Evolutionary conservation across 768 basidiomycete genomes (phyloP), one percentile per base, ranked within the genome.

Genomic region (Dioszegia crocea): DNA sequence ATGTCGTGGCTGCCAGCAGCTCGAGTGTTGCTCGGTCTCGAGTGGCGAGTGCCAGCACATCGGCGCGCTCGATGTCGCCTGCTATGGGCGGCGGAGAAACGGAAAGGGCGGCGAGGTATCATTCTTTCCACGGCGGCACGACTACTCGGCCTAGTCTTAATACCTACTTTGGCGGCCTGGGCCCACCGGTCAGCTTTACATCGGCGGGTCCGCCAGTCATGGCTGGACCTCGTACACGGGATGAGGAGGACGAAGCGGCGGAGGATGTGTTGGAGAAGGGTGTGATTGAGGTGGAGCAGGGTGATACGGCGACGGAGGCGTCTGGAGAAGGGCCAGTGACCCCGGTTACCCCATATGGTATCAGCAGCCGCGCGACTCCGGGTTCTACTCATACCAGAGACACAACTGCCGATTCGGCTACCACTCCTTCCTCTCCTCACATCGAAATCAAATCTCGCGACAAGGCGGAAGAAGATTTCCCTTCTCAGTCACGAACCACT

Each of bases 1-100:
- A 61, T 21, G 40, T 60, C 3, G 62, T 59, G 12, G 38, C 61
- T n/a, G 27, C 14, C 17, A 29, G 17, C 16, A 53, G 12, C 9
- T 24, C 36, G 17, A 53, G 38, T 40, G 2, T 40, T 8, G 51
- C 16, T 14, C 12, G 38, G 27, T 23, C 51, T 5, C 36, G 38
- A 8, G 14, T 4, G 3, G 26, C 51, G 8, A 23, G 51, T 3
- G 17, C 38, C 9, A 53, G 51, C 23, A 26, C 30, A 29, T 26
- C 51, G 24, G 33, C 36, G 1, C 36, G 38, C 16, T 24, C 30
- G 3, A 4, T 29, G 12, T 21, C n/a, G 14, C 16, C 47, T 17
- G 27, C 29, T 14, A n/a, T 19, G 10, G 47, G 2, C 23, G 38
- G 38, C 12, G 24, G 51, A 53, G 24, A 29, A 27, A 38, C 1